phyloP scores from a whole-genome alignment of 768 basidiomycete species.

The Amanita molliuscula region DNA sequence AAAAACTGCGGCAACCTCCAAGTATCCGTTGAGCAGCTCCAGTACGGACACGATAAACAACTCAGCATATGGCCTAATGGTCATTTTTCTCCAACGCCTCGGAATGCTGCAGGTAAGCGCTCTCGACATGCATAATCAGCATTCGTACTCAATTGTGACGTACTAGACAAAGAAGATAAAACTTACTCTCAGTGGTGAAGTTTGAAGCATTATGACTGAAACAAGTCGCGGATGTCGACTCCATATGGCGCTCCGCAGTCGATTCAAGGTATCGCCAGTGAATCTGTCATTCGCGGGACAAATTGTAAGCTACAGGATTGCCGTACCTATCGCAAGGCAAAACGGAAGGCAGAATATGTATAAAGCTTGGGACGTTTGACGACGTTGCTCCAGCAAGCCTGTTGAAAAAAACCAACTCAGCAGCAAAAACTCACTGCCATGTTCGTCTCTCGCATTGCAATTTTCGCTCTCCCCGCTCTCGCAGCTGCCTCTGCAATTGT shows the following conservation, averaged over 20 bases:
- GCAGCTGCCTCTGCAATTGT: neutral
- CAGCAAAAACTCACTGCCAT: neutral
- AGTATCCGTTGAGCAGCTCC: no score
- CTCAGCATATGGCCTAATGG: no score
- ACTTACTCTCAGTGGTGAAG: no score
- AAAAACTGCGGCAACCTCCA: no score
- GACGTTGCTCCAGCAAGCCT: neutral
- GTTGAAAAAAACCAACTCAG: neutral
- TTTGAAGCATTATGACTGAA: neutral
- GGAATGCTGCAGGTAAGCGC: no score
- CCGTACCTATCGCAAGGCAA: neutral
- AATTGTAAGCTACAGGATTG: neutral
- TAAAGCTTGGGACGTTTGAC: neutral
- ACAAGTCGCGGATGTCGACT: no score
- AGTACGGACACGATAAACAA: no score
- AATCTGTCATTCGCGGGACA: neutral
- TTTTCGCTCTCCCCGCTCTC: conserved; percentile 3
- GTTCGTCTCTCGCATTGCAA: neutral
- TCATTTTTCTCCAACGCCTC: no score
- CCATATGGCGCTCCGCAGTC: no score
- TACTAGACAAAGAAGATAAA: no score
- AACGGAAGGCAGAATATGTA: neutral
- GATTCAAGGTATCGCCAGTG: neutral
- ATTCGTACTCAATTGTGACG: no score
- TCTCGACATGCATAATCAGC: no score